Conservation (phyloP, 2,329 filamentous ascomycete genomes). For the Pochonia chlamydosporia region DNA sequence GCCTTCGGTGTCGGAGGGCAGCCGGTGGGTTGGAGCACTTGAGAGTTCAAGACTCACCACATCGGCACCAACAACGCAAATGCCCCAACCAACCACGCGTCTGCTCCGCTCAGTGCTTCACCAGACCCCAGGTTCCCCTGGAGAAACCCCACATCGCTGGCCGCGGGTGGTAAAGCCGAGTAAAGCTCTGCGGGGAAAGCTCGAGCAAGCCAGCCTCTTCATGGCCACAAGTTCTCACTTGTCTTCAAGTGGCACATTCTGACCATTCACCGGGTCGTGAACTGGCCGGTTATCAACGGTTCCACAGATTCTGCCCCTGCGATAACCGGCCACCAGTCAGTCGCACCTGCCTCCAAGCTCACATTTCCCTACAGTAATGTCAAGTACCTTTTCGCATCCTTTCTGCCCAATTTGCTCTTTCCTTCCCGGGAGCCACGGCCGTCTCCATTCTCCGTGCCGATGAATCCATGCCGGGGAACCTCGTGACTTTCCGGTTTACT, state of each 20-base stretch:
- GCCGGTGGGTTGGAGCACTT: neutral
- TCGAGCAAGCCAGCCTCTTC: neutral
- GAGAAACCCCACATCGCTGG: neutral
- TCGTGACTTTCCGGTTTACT: slow-evolving; percentile 11
- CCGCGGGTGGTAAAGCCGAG: neutral
- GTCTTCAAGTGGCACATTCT: neutral
- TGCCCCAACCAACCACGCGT: too few relatives aligned
- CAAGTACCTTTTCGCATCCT: neutral
- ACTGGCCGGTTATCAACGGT: slow-evolving; percentile 9
- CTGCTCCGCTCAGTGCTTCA: too few relatives aligned
- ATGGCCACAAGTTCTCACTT: neutral
- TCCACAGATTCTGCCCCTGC: slow-evolving; percentile 1
- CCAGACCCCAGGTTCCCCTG: neutral
- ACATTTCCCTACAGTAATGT: neutral
- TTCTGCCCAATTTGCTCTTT: neutral
- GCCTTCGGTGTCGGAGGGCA: neutral
- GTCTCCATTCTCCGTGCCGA: neutral
- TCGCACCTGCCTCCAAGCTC: neutral
- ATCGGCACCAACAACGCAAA: too few relatives aligned
- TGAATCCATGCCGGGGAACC: slow-evolving; percentile 1
- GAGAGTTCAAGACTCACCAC: neutral
- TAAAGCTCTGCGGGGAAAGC: slow-evolving; percentile 3
- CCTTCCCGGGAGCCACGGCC: neutral
- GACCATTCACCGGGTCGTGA: neutral
- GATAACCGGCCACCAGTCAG: neutral